These are phyloP conservation scores for Cytospora leucostoma DNA, from an alignment of 2,329 filamentous ascomycete genomes.

Conservation along the genomic window DNA sequence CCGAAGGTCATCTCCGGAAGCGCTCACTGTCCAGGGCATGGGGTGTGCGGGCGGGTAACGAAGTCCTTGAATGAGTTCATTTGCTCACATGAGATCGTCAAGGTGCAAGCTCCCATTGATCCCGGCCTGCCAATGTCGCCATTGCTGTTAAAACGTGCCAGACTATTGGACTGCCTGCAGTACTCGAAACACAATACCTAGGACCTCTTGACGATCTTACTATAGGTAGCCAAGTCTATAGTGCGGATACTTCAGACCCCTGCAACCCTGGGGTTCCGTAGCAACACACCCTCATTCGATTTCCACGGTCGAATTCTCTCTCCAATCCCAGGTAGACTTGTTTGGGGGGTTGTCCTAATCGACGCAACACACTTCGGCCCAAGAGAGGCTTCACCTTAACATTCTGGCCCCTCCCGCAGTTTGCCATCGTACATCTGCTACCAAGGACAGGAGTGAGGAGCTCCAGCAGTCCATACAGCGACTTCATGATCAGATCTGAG, in stretches of 20 bases:
- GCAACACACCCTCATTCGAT: slow-evolving; percentile 6
- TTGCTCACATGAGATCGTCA: slow-evolving; percentile 17
- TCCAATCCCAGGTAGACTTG: slow-evolving; percentile 1
- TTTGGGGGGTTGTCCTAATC: neutral
- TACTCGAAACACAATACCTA: slow-evolving; percentile 19
- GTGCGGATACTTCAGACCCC: slow-evolving; percentile 11
- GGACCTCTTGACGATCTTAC: neutral
- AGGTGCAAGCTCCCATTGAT: neutral
- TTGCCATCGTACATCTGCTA: too few species aligned
- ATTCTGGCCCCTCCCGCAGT: too few species aligned
- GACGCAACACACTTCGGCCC: neutral
- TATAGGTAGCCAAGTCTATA: slow-evolving; percentile 16
- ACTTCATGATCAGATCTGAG: neutral
- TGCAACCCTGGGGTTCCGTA: slow-evolving; percentile 9
- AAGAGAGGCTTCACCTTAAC: too few species aligned
- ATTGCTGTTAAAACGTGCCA: slow-evolving; percentile 13
- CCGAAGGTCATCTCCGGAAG: neutral
- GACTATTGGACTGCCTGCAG: slow-evolving; percentile 18
- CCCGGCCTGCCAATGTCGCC: slow-evolving; percentile 13
- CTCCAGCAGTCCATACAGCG: neutral
- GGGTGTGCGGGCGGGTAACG: slow-evolving; percentile 4
- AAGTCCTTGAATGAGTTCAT: slow-evolving; percentile 8
- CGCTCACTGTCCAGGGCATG: neutral
- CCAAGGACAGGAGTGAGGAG: too few species aligned
- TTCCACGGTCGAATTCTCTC: slow-evolving; percentile 12